Evolutionary conservation across 1,284 basidiomycete genomes (phyloP).

Genomic region (Trichosporon coremiiforme): DNA sequence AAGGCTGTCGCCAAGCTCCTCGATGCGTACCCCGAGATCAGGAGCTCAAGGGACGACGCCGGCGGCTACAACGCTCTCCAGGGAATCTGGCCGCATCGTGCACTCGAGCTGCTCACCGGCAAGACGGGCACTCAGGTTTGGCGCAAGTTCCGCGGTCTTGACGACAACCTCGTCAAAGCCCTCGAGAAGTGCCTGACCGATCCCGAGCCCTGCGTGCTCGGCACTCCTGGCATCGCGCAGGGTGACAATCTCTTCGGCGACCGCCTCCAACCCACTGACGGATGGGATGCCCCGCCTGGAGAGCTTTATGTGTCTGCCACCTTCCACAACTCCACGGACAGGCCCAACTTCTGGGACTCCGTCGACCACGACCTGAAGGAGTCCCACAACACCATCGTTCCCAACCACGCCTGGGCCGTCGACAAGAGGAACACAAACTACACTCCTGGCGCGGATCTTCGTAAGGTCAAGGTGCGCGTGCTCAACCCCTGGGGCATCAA

Average conservation of each 20-base stretch:
- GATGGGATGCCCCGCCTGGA: neutral
- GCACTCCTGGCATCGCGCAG: neutral
- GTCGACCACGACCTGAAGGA: constrained; percentile 21
- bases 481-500: constrained; percentile 7
- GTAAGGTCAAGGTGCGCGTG: neutral
- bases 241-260: constrained; percentile 14
- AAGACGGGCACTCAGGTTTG: neutral
- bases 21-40: constrained; percentile 14
- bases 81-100: constrained; percentile 11
- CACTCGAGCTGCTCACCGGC: constrained; percentile 22
- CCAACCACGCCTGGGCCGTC: neutral
- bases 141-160: neutral
- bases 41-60: neutral
- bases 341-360: neutral
- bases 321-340: neutral
- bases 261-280: neutral
- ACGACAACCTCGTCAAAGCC: constrained; percentile 3
- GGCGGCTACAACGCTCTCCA: constrained; percentile 22
- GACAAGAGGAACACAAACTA: constrained; percentile 2
- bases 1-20: constrained; percentile 29
- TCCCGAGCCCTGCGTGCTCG: constrained; percentile 21
- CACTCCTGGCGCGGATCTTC: neutral
- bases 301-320: neutral
- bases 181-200: constrained; percentile 20
- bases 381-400: constrained; percentile 14